A percentile compares a stretch with the other conserved stretches of the same genome.
These are phyloP conservation scores for Platanthera guangdongensis DNA, from an alignment of 106 monocot species.

Conservation along the genomic window DNA sequence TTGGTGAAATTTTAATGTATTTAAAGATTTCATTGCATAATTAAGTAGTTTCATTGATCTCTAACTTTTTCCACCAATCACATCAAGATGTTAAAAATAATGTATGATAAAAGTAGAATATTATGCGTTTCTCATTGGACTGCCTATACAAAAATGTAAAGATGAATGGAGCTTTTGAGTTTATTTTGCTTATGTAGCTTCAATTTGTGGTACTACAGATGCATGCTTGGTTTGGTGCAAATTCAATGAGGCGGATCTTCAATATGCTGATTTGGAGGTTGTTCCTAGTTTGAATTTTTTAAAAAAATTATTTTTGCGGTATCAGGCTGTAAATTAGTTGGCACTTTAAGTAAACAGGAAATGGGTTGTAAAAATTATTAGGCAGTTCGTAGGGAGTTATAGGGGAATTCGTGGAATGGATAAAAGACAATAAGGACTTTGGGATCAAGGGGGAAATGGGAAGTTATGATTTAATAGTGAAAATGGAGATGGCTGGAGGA, in stretches of 20 bases:
- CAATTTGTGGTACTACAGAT: slow-evolving; percentile 48
- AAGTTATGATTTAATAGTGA: too few relatives aligned
- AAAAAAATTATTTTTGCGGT: background rate
- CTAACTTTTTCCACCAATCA: background rate
- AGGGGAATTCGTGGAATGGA: too few relatives aligned
- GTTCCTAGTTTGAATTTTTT: slow-evolving; percentile 1
- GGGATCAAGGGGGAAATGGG: too few relatives aligned
- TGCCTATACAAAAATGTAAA: slow-evolving; percentile 1
- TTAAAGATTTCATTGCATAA: background rate
- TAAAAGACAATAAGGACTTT: too few relatives aligned
- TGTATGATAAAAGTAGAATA: background rate
- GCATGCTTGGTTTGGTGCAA: slow-evolving; percentile 67
- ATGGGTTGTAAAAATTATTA: too few relatives aligned
- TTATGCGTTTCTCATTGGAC: background rate
- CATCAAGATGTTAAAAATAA: background rate
- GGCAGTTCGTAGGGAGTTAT: too few relatives aligned
- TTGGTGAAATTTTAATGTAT: background rate
- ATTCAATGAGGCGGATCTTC: slow-evolving; percentile 77
- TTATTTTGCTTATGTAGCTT: background rate
- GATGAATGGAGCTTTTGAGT: background rate
- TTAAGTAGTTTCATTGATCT: background rate
- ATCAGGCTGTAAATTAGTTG: background rate
- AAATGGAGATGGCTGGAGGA: too few relatives aligned
- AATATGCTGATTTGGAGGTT: slow-evolving; percentile 92
- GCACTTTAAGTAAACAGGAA: too few relatives aligned